Evolutionary conservation across 345 rosid genomes (phyloP).

Genomic region (Salix koriyanagi): DNA sequence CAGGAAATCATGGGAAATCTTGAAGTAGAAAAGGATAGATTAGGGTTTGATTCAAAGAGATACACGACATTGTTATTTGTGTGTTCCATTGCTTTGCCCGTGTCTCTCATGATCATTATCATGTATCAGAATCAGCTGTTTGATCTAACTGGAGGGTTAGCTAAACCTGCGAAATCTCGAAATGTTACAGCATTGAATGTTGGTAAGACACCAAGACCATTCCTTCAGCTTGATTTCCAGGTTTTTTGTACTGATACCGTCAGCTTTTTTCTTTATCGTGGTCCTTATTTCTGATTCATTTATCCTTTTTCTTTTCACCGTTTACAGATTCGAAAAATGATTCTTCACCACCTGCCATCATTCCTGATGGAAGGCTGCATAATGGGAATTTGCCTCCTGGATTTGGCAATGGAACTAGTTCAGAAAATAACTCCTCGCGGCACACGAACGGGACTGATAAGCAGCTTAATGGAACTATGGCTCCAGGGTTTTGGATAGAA

Average conservation of each 20-base stretch:
- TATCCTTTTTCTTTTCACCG: background rate
- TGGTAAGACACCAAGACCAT: background rate
- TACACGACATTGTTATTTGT: background rate
- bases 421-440: background rate
- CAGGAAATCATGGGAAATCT: constrained; percentile 5
- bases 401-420: background rate
- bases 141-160: background rate
- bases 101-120: background rate
- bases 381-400: background rate
- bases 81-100: constrained; percentile 4
- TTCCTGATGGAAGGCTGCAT: background rate
- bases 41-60: background rate
- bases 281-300: background rate
- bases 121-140: background rate
- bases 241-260: background rate
- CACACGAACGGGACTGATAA: background rate
- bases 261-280: background rate
- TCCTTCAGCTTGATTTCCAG: background rate
- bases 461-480: background rate
- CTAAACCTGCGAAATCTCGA: background rate
- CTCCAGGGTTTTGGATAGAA: background rate
- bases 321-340: background rate
- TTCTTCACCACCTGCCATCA: background rate
- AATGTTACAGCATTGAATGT: background rate
- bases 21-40: background rate